These are phyloP conservation scores for Saccharomycopsis sp. DNA, from an alignment of 805 yeast genomes.

Conservation along the genomic window DNA sequence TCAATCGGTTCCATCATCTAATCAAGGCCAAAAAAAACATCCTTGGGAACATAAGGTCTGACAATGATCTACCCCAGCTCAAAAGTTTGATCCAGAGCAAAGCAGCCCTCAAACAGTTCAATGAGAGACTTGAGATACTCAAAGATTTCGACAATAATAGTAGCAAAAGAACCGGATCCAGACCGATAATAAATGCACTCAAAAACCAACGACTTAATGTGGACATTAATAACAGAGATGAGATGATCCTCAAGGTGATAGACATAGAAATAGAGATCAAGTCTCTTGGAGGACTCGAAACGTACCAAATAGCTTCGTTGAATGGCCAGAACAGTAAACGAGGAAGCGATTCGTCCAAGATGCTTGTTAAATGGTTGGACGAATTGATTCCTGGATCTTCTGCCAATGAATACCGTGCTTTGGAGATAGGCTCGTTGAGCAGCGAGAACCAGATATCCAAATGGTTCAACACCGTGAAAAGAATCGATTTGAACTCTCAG, in stretches of 20 bases:
- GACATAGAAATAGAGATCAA: conserved; percentile 58
- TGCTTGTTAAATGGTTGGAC: conserved; percentile 66
- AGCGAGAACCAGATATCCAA: conserved; percentile 61
- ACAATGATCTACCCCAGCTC: background rate
- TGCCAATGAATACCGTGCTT: conserved; percentile 32
- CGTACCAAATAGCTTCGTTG: conserved; percentile 80
- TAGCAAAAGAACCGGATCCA: background rate
- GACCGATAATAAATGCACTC: background rate
- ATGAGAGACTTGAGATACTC: background rate
- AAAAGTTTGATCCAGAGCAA: background rate
- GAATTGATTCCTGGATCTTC: conserved; percentile 25
- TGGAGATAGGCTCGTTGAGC: conserved; percentile 82
- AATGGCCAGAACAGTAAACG: conserved; percentile 71
- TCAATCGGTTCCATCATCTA: conserved; percentile 18
- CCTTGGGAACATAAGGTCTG: background rate
- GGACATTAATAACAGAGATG: conserved; percentile 18
- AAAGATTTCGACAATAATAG: background rate
- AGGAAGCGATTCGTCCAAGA: conserved; percentile 90
- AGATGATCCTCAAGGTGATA: conserved; percentile 29
- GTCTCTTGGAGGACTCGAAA: conserved; percentile 66
- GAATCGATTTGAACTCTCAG: conserved; percentile 80
- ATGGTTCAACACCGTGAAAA: conserved; percentile 42
- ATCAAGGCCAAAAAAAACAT: conserved; percentile 12
- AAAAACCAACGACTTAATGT: conserved; percentile 9
- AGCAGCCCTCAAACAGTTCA: background rate